Evolutionary conservation across 768 basidiomycete species (phyloP), one percentile per base, ranked within the genome.

Genomic region (Russula abietina): DNA sequence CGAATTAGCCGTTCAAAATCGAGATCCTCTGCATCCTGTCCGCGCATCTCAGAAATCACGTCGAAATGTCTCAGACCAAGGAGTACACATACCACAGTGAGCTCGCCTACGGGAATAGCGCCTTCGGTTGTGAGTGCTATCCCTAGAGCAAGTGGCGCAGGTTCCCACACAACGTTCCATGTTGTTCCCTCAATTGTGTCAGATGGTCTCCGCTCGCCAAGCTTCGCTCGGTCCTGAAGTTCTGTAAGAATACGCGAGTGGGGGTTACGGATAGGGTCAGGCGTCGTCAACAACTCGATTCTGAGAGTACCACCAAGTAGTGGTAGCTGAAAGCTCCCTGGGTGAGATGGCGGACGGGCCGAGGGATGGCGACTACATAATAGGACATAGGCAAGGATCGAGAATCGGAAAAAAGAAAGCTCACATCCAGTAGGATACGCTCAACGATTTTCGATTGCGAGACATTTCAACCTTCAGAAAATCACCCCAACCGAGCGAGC

Each of bases 401-500:
- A 49, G 30, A 38, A 51, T 17, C 39, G 16, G 3, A 9, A 24
- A 46, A 51, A 62, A 39, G 16, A 36, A 24, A 4, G 72, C 74
- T 61, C 70, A 93, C 93, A 89, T 77, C 95, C 95, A 98, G 71
- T 98, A 98, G n/a, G 83, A 84, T 28, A 87, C 80, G 7, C 78
- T 81, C 66, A 97, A 75, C 1, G 79, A 80, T 72, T 88, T 88
- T 48, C 88, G 80, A 68, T 87, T 81, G 33, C 81, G 78, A 24
- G 80, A 81, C 78, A 94, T 84, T 46, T 86, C 81, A 16, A 94
- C 82, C 4, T 79, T 79, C 36, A 97, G 72, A 69, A 83, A 87
- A 14, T 92, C 84, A 0, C 81, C 85, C 92, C 92, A 94, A n/a
- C 92, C 92, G 4, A 93, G 77, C n/a, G 83, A 83, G 53, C 88